Evolutionary conservation across 2,329 filamentous ascomycete species (phyloP).

Genomic region (Botryotinia narcissicola): DNA sequence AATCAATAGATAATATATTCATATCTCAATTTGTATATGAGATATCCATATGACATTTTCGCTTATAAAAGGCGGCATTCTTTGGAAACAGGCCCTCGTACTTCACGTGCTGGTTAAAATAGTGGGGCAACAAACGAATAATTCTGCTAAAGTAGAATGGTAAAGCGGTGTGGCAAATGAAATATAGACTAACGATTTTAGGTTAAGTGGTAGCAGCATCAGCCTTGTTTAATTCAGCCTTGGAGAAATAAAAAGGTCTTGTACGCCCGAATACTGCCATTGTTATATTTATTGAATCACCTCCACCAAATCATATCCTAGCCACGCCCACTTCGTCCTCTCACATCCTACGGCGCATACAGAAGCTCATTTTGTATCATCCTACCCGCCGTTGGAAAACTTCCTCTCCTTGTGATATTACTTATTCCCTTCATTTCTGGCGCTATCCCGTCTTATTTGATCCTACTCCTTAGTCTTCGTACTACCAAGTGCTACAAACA

Average conservation of each 20-base stretch:
- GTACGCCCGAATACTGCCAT: neutral
- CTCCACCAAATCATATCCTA: neutral
- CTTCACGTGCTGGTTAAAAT: neutral
- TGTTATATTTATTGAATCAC: neutral
- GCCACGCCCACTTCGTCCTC: neutral
- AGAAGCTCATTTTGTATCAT: neutral
- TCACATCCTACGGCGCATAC: constrained; percentile 7
- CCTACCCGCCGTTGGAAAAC: neutral
- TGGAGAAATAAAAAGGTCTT: neutral
- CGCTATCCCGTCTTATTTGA: neutral
- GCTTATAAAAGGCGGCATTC: no score
- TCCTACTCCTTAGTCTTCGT: neutral
- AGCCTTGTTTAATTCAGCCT: neutral
- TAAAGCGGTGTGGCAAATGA: neutral
- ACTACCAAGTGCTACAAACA: neutral
- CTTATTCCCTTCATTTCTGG: neutral
- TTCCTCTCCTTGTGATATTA: neutral
- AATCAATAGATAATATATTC: no score
- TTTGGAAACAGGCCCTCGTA: no score
- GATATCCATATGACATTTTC: no score
- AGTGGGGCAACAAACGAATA: neutral
- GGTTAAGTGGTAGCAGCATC: neutral
- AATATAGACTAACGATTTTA: neutral
- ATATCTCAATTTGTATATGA: no score
- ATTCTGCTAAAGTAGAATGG: neutral